A percentile compares a stretch with the other conserved stretches of the same genome.
These are phyloP conservation scores for Echium plantagineum DNA, from an alignment of 257 asterid species.

Conservation along the genomic window DNA sequence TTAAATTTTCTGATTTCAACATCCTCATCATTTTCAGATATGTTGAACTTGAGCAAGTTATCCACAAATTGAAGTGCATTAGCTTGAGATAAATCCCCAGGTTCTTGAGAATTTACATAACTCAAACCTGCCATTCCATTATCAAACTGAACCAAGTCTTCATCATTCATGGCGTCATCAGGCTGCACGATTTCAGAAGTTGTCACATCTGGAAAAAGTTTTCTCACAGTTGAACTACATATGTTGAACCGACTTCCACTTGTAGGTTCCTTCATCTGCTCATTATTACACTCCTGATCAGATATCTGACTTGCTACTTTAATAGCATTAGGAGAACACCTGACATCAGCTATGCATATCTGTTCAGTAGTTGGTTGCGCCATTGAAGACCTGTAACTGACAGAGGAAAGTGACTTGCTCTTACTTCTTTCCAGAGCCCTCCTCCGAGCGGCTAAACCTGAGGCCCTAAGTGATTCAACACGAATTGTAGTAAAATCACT, in stretches of 20 bases:
- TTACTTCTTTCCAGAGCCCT: conserved; percentile 24
- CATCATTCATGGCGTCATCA: conserved; percentile 23
- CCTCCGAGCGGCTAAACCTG: conserved; percentile 63
- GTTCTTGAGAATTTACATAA: conserved; percentile 77
- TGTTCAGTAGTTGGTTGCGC: conserved; percentile 21
- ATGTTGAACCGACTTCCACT: conserved; percentile 22
- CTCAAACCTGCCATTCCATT: conserved; percentile 59
- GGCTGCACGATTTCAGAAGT: conserved; percentile 21
- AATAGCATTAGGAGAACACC: conserved; percentile 17
- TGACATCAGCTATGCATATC: conserved; percentile 16
- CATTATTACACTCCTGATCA: conserved; percentile 19
- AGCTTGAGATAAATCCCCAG: conserved; percentile 83
- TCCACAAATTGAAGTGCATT: conserved; percentile 79
- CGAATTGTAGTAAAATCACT: conserved; percentile 59
- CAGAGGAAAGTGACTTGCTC: conserved; percentile 14
- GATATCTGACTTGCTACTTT: conserved; percentile 15
- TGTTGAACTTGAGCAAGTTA: conserved; percentile 57
- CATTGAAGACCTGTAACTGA: conserved; percentile 25
- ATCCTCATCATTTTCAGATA: conserved; percentile 32
- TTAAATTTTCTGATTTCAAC: conserved; percentile 17
- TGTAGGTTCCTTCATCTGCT: conserved; percentile 19
- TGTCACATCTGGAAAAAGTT: conserved; percentile 58
- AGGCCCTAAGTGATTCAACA: conserved; percentile 60
- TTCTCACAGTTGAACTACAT: conserved; percentile 51
- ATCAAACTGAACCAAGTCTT: conserved; percentile 21